A percentile compares a stretch with the other conserved stretches of the same genome.
Conservation (phyloP, 306 rosid species). For the Chamaecrista fasciculata region DNA sequence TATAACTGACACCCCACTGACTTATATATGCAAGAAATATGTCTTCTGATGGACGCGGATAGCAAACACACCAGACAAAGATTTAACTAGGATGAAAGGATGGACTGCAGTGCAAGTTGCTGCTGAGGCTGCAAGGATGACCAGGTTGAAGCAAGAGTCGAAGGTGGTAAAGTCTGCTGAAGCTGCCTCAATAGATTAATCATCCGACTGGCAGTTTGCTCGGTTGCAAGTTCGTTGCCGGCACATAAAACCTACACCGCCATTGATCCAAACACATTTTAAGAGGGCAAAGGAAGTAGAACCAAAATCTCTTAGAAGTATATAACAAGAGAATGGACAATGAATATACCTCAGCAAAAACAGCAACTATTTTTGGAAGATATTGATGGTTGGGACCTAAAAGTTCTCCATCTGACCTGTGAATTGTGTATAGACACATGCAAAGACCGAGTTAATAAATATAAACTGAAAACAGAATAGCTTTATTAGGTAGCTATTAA, state of each 20-base stretch:
- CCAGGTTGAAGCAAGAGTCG: conserved; percentile 96
- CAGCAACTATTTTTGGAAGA: conserved; percentile 67
- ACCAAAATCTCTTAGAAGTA: background rate
- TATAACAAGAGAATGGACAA: background rate
- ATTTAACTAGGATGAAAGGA: conserved; percentile 62
- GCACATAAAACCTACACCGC: conserved; percentile 71
- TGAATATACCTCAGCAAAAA: conserved; percentile 63
- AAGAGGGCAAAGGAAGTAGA: conserved; percentile 9
- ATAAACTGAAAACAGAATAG: background rate
- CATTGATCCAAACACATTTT: background rate
- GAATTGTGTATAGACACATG: conserved; percentile 3
- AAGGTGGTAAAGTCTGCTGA: conserved; percentile 89
- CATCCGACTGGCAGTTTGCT: conserved; percentile 84
- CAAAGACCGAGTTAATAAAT: background rate
- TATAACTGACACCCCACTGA: conserved; percentile 32
- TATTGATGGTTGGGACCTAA: conserved; percentile 67
- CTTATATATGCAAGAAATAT: background rate
- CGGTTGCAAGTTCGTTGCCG: conserved; percentile 83
- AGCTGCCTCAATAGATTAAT: conserved; percentile 81
- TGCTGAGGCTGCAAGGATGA: conserved; percentile 98
- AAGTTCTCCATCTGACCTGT: conserved; percentile 70
- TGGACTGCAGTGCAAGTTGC: conserved; percentile 87
- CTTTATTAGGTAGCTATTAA: conserved; percentile 2
- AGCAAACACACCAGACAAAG: conserved; percentile 17
- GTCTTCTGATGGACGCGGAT: conserved; percentile 16